These are phyloP conservation scores for Pseudonitzschia multiseries DNA, from an alignment of 108 stramenopile genomes.

Conservation along the genomic window DNA sequence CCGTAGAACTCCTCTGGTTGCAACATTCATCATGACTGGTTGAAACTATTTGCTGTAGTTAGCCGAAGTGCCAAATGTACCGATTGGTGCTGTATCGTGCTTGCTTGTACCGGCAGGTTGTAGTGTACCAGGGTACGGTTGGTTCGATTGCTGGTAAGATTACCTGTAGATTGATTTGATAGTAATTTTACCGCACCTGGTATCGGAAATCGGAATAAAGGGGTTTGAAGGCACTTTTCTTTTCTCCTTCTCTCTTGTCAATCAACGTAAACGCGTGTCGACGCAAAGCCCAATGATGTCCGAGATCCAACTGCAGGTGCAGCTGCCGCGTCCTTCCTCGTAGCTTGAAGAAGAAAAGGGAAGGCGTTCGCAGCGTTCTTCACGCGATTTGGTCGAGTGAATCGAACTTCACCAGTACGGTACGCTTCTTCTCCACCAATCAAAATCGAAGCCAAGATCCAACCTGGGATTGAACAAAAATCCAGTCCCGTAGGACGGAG, in stretches of 20 bases:
- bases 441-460: too few relatives aligned
- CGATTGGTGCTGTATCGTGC: not conserved
- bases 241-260: not conserved
- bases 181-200: too few relatives aligned
- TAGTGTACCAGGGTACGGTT: not conserved
- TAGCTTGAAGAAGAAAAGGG: not conserved
- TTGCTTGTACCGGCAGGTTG: too few relatives aligned
- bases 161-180: too few relatives aligned
- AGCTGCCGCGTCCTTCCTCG: too few relatives aligned
- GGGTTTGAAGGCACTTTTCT: not conserved
- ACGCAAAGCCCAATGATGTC: slow-evolving; percentile 2
- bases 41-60: not conserved
- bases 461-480: too few relatives aligned
- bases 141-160: too few relatives aligned
- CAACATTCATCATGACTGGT: slow-evolving; percentile 32
- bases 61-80: too few relatives aligned
- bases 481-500: too few relatives aligned
- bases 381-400: not conserved
- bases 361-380: not conserved
- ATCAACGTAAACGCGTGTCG: not conserved
- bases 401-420: not conserved
- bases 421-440: too few relatives aligned
- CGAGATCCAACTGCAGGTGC: not conserved
- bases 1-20: slow-evolving; percentile 28
- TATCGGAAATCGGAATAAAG: too few relatives aligned